Evolutionary conservation across 164 flowering plant genomes (phyloP), one percentile per base, ranked within the genome.

Genomic region (Platanus orientalis): DNA sequence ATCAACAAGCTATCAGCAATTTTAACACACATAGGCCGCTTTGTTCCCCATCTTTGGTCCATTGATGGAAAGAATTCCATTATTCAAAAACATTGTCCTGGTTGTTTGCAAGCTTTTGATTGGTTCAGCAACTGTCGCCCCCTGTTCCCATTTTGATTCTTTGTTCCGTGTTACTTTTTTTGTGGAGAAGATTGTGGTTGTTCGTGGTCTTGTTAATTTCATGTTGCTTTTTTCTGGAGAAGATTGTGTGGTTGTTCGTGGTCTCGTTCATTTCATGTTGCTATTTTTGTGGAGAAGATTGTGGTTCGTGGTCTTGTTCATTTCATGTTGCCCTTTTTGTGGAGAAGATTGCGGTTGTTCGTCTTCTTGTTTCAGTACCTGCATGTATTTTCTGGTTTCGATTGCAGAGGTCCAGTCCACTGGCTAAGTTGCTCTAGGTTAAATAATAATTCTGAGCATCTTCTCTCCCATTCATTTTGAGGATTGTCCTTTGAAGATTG

Each of bases 81-180:
- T 45, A 1, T 45, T 45, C 16, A 14, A 16, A 16, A 17, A 16
- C 49, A 34, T 45, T 1, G n/a, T 17, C 49, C 19, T 16, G 39
- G 7, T 34, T 34, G 39, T 34, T 34, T 34, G 39, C 39, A 34
- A 34, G 39, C 39, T 34, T 34, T 34, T 5, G 10, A 34, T 5
- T 5, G 39, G 39, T 34, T 34, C 39, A 34, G 39, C 7, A 34
- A 34, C 39, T 10, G 39, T 34, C 10, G 39, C 7, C 19, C 34
- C 17, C 40, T 36, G 47, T 30, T 11, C 64, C 50, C 53, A 30
- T 65, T 17, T 4, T 28, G 62, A 61, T 58, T 57, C 62, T 57
- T 36, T 66, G 42, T 51, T 50, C 40, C 25, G 21, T 14, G 34
- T 40, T 58, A 57, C 44, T 51, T 45, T 59, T 58, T 40, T n/a